phyloP scores from a whole-genome alignment of 176 grass and related monocot genomes.

The Eragrostis curvula region DNA sequence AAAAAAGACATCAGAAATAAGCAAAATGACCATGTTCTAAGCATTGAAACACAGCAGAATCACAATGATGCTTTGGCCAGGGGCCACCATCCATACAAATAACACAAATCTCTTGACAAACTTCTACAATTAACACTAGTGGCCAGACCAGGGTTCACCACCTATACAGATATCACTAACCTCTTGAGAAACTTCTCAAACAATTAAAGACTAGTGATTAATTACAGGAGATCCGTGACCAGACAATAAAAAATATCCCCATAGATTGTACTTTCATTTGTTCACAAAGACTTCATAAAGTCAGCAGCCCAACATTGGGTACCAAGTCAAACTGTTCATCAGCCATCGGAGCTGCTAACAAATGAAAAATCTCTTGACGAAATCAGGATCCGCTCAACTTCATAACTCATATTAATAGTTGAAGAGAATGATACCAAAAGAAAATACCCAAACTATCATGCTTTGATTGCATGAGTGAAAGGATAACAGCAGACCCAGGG shows the following conservation, averaged over 20 bases:
- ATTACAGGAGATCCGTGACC: too few relatives aligned
- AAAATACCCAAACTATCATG: background rate
- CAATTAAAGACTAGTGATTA: constrained; percentile 10
- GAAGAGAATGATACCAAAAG: background rate
- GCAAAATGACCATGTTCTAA: background rate
- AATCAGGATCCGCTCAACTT: background rate
- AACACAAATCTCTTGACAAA: background rate
- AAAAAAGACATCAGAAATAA: background rate
- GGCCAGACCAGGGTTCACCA: too few relatives aligned
- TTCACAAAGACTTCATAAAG: constrained; percentile 10
- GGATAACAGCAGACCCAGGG: background rate
- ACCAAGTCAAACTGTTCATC: constrained; percentile 14
- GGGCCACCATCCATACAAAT: background rate
- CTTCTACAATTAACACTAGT: constrained; percentile 12
- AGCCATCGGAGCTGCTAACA: constrained; percentile 1
- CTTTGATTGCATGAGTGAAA: background rate
- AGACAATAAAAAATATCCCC: background rate
- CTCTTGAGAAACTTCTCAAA: background rate
- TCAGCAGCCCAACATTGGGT: background rate
- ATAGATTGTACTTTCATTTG: constrained; percentile 18
- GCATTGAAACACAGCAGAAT: constrained; percentile 19
- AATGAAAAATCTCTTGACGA: background rate
- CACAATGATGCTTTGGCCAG: constrained; percentile 8
- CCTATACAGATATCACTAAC: background rate
- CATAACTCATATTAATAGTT: background rate